Conservation (phyloP, 345 rosid species). For the Hibiscus trionum region DNA sequence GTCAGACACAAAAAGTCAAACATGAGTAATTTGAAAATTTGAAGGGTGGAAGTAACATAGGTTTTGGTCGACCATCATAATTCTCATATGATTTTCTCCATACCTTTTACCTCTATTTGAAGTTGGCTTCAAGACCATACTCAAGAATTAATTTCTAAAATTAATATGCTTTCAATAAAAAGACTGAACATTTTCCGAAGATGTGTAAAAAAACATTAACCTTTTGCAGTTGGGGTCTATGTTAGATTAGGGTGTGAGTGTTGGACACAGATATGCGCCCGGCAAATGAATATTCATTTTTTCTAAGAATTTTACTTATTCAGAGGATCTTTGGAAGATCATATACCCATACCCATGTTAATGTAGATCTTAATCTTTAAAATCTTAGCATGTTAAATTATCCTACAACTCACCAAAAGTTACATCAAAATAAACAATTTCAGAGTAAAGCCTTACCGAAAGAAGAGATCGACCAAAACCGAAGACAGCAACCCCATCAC, state of each 20-base stretch:
- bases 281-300: neutral
- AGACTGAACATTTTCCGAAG: too few relatives aligned
- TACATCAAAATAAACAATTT: neutral
- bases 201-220: too few relatives aligned
- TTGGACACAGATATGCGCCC: neutral
- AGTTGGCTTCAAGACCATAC: neutral
- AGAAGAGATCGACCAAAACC: conserved; percentile 46
- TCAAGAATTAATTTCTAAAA: neutral
- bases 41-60: neutral
- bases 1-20: neutral
- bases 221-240: too few relatives aligned
- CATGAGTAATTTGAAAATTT: neutral
- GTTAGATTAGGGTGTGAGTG: too few relatives aligned
- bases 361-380: neutral
- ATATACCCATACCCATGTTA: neutral
- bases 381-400: neutral
- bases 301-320: neutral
- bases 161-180: neutral
- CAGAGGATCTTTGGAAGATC: neutral
- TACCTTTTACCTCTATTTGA: neutral
- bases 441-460: conserved; percentile 40
- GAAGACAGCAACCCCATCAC: conserved; percentile 65
- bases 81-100: neutral
- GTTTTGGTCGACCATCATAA: neutral
- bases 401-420: neutral